Conservation (phyloP, 192 early-diverging fungal genomes). For the Coemansia sp. region DNA sequence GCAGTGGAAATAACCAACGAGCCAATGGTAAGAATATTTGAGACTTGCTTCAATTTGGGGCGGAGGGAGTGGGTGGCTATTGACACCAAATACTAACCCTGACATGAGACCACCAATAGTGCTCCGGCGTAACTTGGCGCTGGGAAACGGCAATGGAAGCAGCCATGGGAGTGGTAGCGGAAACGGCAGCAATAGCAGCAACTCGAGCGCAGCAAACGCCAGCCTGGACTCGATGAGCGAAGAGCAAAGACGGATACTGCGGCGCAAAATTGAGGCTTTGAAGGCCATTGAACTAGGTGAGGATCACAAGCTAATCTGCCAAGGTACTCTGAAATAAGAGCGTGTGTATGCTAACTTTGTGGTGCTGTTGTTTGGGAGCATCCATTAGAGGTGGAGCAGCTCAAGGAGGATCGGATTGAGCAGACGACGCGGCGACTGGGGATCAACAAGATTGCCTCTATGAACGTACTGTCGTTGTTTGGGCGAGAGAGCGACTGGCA, state of each 20-base stretch:
- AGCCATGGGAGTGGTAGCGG: slow-evolving; percentile 9
- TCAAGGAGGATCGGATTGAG: slow-evolving; percentile 28
- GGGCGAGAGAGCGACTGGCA: slow-evolving; percentile 30
- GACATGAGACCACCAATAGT: background rate
- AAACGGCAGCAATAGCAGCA: slow-evolving; percentile 6
- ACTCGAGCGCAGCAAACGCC: background rate
- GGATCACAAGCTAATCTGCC: background rate
- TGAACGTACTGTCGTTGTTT: slow-evolving; percentile 33
- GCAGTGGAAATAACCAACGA: slow-evolving; percentile 25
- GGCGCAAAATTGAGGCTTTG: slow-evolving; percentile 41
- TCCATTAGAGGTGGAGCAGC: slow-evolving; percentile 37
- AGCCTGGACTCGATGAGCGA: slow-evolving; percentile 37
- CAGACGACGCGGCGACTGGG: slow-evolving; percentile 15
- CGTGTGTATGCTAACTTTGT: background rate
- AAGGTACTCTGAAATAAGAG: background rate
- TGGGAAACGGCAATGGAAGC: background rate
- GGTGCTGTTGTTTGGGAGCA: background rate
- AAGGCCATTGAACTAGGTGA: slow-evolving; percentile 45
- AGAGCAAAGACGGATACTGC: slow-evolving; percentile 46
- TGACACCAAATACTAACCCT: background rate
- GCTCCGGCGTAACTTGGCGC: slow-evolving; percentile 5
- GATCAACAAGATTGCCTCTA: slow-evolving; percentile 18
- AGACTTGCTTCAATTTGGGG: background rate
- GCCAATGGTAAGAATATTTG: slow-evolving; percentile 26
- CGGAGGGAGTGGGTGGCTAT: background rate